A percentile compares a stretch with the other conserved stretches of the same genome.
phyloP scores from a whole-genome alignment of 2,329 filamentous ascomycete genomes.

The Fusarium annulatum region DNA sequence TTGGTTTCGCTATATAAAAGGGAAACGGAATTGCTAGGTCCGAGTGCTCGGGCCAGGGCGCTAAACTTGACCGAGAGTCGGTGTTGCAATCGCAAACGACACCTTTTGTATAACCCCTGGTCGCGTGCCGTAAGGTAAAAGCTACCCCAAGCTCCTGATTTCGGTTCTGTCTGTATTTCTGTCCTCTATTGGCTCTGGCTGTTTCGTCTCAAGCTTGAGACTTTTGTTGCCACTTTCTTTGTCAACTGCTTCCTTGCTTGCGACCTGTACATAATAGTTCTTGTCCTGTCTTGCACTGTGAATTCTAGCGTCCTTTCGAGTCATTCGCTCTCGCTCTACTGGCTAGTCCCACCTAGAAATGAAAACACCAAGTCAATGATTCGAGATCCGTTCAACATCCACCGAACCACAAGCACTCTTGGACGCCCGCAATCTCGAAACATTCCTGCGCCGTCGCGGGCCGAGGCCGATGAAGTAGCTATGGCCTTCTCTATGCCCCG shows the following conservation, averaged over 20 bases:
- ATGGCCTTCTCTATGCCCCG: constrained; percentile 76
- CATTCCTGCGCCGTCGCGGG: constrained; percentile 60
- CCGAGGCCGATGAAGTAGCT: constrained; percentile 60
- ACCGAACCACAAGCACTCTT: constrained; percentile 57
- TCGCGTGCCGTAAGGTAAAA: constrained; percentile 21
- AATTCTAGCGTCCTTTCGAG: background rate
- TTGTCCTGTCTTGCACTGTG: background rate
- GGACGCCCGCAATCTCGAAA: constrained; percentile 60
- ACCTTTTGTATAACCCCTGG: constrained; percentile 23
- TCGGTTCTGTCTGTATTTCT: constrained; percentile 8
- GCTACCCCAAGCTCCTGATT: constrained; percentile 31
- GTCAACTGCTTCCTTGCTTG: background rate
- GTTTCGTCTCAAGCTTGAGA: constrained; percentile 6
- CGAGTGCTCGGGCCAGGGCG: constrained; percentile 21
- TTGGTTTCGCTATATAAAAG: background rate
- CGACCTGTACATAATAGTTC: constrained; percentile 23
- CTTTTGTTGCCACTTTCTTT: constrained; percentile 9
- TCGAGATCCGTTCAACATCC: constrained; percentile 59
- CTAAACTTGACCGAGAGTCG: constrained; percentile 15
- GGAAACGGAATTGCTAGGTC: constrained; percentile 1
- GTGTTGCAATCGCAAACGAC: constrained; percentile 26
- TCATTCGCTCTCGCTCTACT: constrained; percentile 1
- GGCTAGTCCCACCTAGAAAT: constrained; percentile 42
- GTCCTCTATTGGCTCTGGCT: background rate
- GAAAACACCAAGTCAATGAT: constrained; percentile 51